phyloP scores from a whole-genome alignment of 495 filamentous ascomycete species.

The Aspergillus haitiensis region DNA sequence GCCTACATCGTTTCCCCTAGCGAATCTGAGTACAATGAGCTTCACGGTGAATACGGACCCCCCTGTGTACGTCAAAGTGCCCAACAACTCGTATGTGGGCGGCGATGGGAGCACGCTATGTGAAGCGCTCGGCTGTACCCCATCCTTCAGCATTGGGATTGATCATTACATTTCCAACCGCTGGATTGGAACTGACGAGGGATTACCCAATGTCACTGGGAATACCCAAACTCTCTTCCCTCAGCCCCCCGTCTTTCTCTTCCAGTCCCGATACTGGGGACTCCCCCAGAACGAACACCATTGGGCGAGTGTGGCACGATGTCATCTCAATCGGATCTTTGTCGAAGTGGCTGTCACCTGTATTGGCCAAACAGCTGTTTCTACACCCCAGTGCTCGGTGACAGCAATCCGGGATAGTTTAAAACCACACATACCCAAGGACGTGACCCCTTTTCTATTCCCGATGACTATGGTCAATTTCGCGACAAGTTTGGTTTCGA shows the following conservation, averaged over 20 bases:
- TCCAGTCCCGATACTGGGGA: constrained; percentile 3
- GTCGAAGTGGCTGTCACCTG: neutral
- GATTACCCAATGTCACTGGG: constrained; percentile 1
- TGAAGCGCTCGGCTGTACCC: neutral
- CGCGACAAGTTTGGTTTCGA: neutral
- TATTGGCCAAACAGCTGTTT: too few species aligned
- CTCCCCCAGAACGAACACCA: neutral
- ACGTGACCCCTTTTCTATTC: neutral
- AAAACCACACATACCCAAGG: neutral
- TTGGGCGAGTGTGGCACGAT: neutral
- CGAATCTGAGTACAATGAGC: neutral
- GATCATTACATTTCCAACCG: neutral
- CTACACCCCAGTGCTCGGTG: neutral
- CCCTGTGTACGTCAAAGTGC: neutral
- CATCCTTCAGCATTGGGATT: neutral
- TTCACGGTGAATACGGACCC: neutral
- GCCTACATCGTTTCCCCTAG: neutral
- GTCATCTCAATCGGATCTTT: constrained; percentile 1
- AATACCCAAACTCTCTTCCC: neutral
- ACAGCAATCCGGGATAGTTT: constrained; percentile 2
- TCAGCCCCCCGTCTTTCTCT: constrained; percentile 1
- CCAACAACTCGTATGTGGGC: neutral
- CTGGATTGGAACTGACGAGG: neutral
- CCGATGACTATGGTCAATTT: neutral
- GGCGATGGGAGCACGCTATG: neutral